Evolutionary conservation across 352 stramenopile species (phyloP), one percentile per base, ranked within the genome.

Genomic region (Pythium dissimile): DNA sequence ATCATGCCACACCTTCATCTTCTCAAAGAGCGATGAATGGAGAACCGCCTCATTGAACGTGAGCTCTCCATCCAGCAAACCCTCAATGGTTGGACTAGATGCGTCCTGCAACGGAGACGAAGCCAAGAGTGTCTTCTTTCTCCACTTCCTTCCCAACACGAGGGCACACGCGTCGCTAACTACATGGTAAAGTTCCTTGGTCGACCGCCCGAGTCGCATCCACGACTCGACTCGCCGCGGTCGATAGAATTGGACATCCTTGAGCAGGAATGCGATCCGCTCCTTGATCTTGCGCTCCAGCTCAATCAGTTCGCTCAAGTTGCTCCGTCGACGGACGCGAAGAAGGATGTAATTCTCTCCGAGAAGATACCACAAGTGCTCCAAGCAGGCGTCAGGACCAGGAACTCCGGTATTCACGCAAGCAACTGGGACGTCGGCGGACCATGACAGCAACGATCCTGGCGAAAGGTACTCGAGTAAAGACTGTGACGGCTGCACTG

Each of bases 341-440:
- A 64, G 56, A 26, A 92, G 57, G 35, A 88, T 84, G 54, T 72
- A 86, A n/a, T 89, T 89, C 18, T 83, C 81, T 16, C 77, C 81
- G 28, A 92, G 54, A 12, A 89, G 57, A 45, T 83, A 92, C 79
- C 79, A 92, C 42, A 92, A 62, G 50, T 92, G 68, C 3, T 77
- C 70, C 27, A 88, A 62, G 9, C 60, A 58, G 0, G 31, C 39
- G 30, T 57, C 50, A 10, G 11, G 28, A 7, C 24, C 31, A 8
- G 26, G 21, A 11, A 13, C 31, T 8, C n/a, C n/a, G 1, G 24
- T 35, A 16, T n/a, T 21, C 48, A 41, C 34, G 62, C 16, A 16
- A 42, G 38, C 5, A 49, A 74, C 59, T 6, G 63, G 71, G 21
- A 52, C 23, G 8, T 35, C 21, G 0, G 34, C 48, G 1, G 63